Evolutionary conservation across 2,329 filamentous ascomycete genomes (phyloP).

Genomic region (Emericellopsis atlantica): DNA sequence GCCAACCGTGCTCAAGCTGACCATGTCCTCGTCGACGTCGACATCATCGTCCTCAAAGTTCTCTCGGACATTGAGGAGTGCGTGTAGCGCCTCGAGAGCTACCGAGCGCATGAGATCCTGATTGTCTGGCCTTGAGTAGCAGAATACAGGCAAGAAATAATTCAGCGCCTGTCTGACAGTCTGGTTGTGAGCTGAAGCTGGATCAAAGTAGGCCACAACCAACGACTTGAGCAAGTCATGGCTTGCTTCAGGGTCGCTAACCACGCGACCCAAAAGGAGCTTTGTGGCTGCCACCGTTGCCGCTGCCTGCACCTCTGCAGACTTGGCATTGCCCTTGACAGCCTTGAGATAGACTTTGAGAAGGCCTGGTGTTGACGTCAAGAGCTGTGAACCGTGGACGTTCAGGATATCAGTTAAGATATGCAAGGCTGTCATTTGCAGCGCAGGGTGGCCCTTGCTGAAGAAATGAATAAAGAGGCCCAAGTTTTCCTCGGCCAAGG

Average conservation of each 20-base stretch:
- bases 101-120: conserved; percentile 70
- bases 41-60: conserved; percentile 63
- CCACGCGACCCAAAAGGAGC: conserved; percentile 67
- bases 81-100: conserved; percentile 61
- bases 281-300: conserved; percentile 77
- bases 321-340: conserved; percentile 57
- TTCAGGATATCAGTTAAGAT: conserved; percentile 90
- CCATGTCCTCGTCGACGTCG: conserved; percentile 66
- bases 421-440: conserved; percentile 83
- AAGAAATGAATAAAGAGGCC: conserved; percentile 94
- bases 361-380: conserved; percentile 54
- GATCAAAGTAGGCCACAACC: conserved; percentile 80
- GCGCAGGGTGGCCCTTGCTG: conserved; percentile 75
- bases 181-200: conserved; percentile 67
- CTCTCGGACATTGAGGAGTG: conserved; percentile 61
- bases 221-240: conserved; percentile 74
- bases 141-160: conserved; percentile 92
- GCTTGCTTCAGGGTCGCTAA: conserved; percentile 55
- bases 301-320: conserved; percentile 65
- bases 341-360: conserved; percentile 80
- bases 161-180: conserved; percentile 75
- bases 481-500: conserved; percentile 83
- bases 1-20: conserved; percentile 64
- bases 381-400: conserved; percentile 70
- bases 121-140: conserved; percentile 72